Evolutionary conservation across 169 alveolate species (phyloP).

Genomic region (Plasmodium berghei): DNA sequence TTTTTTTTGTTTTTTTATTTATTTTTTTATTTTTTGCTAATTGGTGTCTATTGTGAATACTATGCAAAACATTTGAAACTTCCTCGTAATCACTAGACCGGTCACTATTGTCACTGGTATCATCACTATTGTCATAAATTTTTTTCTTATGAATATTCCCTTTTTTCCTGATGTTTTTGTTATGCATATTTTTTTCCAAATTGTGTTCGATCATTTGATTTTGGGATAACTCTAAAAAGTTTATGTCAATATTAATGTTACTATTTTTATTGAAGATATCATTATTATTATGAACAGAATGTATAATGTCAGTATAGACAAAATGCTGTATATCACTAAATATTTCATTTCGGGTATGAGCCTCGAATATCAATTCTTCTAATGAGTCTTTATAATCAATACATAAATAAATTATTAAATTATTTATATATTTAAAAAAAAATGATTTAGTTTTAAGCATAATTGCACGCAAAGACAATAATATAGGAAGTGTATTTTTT

Average conservation of each 20-base stretch:
- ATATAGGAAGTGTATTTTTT: conserved; percentile 64
- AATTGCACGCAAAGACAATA: conserved; percentile 38
- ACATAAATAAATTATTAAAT: conserved; percentile 49
- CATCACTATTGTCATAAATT: background rate
- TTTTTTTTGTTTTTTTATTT: background rate
- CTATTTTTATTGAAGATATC: conserved; percentile 15
- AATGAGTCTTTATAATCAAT: conserved; percentile 49
- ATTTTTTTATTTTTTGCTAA: background rate
- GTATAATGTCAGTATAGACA: conserved; percentile 24
- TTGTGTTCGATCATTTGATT: conserved; percentile 1
- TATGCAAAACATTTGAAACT: conserved; percentile 50
- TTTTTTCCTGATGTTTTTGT: background rate
- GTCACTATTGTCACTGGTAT: conserved; percentile 4
- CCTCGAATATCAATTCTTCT: conserved; percentile 33
- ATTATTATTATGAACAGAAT: conserved; percentile 14
- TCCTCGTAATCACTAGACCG: conserved; percentile 46
- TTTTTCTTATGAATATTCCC: background rate
- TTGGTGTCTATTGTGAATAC: conserved; percentile 13
- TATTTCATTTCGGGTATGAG: conserved; percentile 37
- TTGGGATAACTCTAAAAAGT: conserved; percentile 40
- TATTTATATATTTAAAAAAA: conserved; percentile 43
- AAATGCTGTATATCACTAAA: conserved; percentile 33
- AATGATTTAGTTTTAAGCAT: conserved; percentile 57
- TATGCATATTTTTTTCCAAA: background rate
- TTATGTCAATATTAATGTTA: conserved; percentile 17